phyloP scores from a whole-genome alignment of 192 early-diverging fungal genomes.

The Geranomyces variabilis region DNA sequence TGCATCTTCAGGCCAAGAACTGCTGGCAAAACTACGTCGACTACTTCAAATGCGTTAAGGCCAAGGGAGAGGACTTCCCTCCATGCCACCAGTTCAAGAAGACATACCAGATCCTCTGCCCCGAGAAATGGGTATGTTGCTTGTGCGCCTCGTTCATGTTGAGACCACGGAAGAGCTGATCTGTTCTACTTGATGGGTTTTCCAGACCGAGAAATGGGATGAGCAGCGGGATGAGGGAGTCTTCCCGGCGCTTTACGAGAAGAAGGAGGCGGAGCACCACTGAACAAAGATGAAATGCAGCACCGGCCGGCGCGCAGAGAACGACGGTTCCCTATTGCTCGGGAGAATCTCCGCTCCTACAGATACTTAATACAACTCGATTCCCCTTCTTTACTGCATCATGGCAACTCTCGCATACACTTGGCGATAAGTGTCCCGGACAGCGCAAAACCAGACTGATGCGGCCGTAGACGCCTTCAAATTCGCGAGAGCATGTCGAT shows the following conservation, averaged over 20 bases:
- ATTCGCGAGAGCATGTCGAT: no score
- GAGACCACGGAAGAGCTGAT: not conserved
- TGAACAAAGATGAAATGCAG: no score
- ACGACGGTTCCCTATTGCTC: no score
- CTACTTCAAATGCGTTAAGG: conserved; percentile 82
- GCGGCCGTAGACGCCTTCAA: no score
- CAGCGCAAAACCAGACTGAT: no score
- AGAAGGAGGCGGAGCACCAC: conserved; percentile 31
- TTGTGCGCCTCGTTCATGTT: not conserved
- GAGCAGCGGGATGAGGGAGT: conserved; percentile 55
- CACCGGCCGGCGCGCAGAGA: no score
- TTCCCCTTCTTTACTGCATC: no score
- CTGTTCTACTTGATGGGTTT: not conserved
- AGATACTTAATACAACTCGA: no score
- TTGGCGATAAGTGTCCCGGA: no score
- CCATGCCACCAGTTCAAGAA: conserved; percentile 90
- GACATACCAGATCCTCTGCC: conserved; percentile 88
- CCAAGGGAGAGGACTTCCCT: conserved; percentile 94
- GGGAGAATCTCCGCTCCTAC: no score
- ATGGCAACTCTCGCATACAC: no score
- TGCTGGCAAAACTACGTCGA: conserved; percentile 99
- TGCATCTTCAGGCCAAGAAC: conserved; percentile 74
- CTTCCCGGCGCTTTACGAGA: conserved; percentile 54
- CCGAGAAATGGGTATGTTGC: conserved; percentile 84
- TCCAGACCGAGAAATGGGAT: conserved; percentile 56